Base-by-base conservation (phyloP, 768 basidiomycete genomes). In the Gymnopilus junonius region DNA sequence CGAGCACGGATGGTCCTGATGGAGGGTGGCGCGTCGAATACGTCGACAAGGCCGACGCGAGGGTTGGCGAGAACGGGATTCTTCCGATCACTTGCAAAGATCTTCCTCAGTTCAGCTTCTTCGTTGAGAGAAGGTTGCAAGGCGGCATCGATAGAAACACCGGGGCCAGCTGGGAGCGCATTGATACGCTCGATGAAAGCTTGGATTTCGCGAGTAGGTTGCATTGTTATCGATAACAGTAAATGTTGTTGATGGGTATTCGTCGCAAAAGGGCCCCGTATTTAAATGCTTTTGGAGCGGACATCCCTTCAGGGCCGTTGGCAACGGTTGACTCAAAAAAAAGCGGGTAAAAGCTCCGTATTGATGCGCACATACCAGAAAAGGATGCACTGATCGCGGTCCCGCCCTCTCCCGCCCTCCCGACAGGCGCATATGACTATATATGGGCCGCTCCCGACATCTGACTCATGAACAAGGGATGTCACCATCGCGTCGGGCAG, bases 61-160 rank as follows among this genome's bases (percentile, higher is more conserved):
- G 82, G 82, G 64, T 85, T 77, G 15, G 69, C 62, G 29, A 87
- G 77, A 27, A 82, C 80, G 10, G 71, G 20, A 59, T 85, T 81
- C 48, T 64, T 63, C 70, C 78, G 82, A 65, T 87, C 85, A 2
- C 80, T 83, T 8, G 86, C 86, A 62, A 85, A 88, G 21, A 87
- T 73, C 59, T 78, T 81, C 64, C 87, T 80, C 48, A 89, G 73
- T 45, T 83, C 78, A 1, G 82, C 77, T 73, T 89, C 87, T 53
- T 86, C 82, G 10, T 84, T 83, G 55, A 89, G 75, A 31, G 85
- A 84, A 15, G 85, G 84, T 55, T 82, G 78, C n/a, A 89, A 75
- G 17, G 68, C 79, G 12, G 67, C 69, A 63, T 83, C 79, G 10
- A 86, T 81, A 53, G 78, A 75, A 42, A 81, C 67, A 10, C 73